A percentile compares a stretch with the other conserved stretches of the same genome.
phyloP scores from a whole-genome alignment of 2,329 filamentous ascomycete species.

The Pseudogymnoascus pannorum region DNA sequence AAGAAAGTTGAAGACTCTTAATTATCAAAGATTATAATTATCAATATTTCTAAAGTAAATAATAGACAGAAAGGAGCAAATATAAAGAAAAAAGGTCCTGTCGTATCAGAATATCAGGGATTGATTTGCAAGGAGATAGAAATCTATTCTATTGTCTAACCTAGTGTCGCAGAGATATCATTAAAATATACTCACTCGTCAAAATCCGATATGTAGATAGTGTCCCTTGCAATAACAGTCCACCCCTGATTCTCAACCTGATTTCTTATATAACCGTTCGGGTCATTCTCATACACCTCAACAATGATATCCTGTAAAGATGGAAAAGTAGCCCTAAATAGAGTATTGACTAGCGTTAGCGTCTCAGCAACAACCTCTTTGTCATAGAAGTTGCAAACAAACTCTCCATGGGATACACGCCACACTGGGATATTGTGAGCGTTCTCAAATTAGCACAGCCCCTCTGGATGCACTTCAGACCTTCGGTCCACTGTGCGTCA shows the following conservation, averaged over 20 bases:
- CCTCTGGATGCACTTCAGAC: slow-evolving; percentile 18
- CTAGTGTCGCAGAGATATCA: no score
- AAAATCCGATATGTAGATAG: slow-evolving; percentile 11
- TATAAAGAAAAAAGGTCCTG: no score
- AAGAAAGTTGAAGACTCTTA: no score
- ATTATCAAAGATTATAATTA: no score
- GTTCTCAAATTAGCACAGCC: slow-evolving; percentile 17
- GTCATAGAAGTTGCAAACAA: slow-evolving; percentile 12
- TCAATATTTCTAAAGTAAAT: no score
- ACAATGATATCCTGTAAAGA: slow-evolving; percentile 22
- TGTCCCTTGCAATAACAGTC: slow-evolving; percentile 18
- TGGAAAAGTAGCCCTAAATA: slow-evolving; percentile 20
- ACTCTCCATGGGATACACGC: slow-evolving; percentile 4
- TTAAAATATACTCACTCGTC: no score
- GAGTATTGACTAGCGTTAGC: slow-evolving; percentile 17
- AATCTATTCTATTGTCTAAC: no score
- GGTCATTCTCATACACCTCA: slow-evolving; percentile 17
- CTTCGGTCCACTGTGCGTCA: not conserved
- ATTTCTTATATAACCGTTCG: slow-evolving; percentile 17
- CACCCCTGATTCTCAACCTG: slow-evolving; percentile 21
- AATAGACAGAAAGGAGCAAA: no score
- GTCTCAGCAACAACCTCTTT: slow-evolving; percentile 13
- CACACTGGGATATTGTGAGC: slow-evolving; percentile 13
- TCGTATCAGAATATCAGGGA: no score
- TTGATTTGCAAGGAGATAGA: not conserved